Conservation (phyloP, 1,284 basidiomycete genomes). For the Tremellales sp. region DNA sequence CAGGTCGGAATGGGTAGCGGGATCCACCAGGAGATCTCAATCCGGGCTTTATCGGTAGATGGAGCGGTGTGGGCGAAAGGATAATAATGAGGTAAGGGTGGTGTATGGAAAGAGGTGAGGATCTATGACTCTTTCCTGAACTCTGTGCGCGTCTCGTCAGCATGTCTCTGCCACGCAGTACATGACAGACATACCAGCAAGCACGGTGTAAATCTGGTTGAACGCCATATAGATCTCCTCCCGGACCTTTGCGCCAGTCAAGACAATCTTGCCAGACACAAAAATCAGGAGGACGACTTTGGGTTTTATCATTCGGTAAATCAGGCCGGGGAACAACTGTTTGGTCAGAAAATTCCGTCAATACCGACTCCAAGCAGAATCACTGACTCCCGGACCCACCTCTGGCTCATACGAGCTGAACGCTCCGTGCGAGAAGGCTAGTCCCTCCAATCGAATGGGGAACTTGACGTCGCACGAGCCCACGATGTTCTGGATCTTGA, state of each 20-base stretch:
- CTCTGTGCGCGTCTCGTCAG: constrained; percentile 15
- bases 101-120: not conserved
- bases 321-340: constrained; percentile 95
- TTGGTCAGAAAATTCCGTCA: not conserved
- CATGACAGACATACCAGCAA: constrained; percentile 51
- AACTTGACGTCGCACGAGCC: constrained; percentile 99
- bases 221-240: constrained; percentile 99
- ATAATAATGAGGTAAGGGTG: too few species aligned
- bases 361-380: not conserved
- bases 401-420: constrained; percentile 98
- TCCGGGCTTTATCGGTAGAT: too few species aligned
- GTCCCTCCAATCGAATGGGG: constrained; percentile 95
- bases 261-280: constrained; percentile 97
- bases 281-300: constrained; percentile 99
- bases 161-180: not conserved
- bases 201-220: constrained; percentile 96
- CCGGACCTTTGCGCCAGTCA: constrained; percentile 98
- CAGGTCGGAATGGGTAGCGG: too few species aligned
- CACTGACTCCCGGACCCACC: constrained; percentile 54
- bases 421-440: constrained; percentile 97
- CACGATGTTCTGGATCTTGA: constrained; percentile 99
- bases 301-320: constrained; percentile 99
- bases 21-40: too few species aligned
- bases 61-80: too few species aligned
- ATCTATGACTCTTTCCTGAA: constrained; percentile 42